These are phyloP conservation scores for Yarrowia deformans DNA, from an alignment of 805 yeast species.

Conservation along the genomic window DNA sequence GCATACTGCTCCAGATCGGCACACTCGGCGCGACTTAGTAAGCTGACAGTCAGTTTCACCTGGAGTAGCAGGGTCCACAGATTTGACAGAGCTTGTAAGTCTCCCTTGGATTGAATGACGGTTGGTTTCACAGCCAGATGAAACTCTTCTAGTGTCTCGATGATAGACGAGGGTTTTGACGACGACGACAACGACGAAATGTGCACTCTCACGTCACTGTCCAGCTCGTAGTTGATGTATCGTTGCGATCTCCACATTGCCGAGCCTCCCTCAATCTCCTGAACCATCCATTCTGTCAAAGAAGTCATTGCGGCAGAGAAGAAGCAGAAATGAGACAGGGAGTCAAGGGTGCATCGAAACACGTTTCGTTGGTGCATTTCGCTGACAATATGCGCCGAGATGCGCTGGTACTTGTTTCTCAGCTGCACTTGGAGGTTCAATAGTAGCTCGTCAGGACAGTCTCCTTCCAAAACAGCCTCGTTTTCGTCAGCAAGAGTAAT, in stretches of 20 bases:
- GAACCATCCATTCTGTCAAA: slow-evolving; percentile 24
- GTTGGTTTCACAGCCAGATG: slow-evolving; percentile 6
- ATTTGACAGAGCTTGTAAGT: not conserved
- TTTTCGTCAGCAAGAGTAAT: not conserved
- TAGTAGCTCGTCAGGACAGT: slow-evolving; percentile 2
- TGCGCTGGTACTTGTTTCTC: not conserved
- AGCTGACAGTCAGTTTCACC: not conserved
- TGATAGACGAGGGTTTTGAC: not conserved
- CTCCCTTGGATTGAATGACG: not conserved
- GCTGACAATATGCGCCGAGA: not conserved
- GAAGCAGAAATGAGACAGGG: slow-evolving; percentile 3
- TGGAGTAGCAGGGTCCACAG: slow-evolving; percentile 11
- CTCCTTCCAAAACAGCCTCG: not conserved
- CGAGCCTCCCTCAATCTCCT: slow-evolving; percentile 5
- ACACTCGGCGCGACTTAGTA: slow-evolving; percentile 10
- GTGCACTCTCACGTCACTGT: not conserved
- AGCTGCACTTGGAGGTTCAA: slow-evolving; percentile 8
- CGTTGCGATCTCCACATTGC: slow-evolving; percentile 21
- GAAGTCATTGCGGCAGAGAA: not conserved
- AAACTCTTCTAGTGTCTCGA: not conserved
- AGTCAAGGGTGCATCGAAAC: not conserved
- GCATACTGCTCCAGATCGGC: not conserved
- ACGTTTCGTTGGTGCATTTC: slow-evolving; percentile 15
- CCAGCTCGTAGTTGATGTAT: slow-evolving; percentile 28
- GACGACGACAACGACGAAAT: not conserved